Percentiles rank a stretch among this genome's conserved stretches.
Conservation (phyloP, 2,329 filamentous ascomycete genomes). For the Apiospora koreana region DNA sequence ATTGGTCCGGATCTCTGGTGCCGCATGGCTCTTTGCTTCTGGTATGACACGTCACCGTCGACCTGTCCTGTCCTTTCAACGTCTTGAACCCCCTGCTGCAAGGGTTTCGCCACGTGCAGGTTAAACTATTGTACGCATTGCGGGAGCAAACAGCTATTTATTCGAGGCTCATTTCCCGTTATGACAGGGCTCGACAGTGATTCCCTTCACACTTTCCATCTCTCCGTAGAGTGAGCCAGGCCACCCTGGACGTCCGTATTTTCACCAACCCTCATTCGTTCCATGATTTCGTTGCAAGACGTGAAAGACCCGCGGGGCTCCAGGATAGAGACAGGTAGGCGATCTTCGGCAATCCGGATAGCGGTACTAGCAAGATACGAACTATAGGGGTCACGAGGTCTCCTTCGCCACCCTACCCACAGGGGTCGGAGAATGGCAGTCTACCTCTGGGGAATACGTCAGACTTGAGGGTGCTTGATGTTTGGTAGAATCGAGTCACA, state of each 20-base stretch:
- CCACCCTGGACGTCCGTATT: background rate
- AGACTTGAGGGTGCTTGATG: background rate
- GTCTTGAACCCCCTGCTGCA: background rate
- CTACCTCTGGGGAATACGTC: background rate
- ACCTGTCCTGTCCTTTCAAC: background rate
- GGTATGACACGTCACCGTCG: background rate
- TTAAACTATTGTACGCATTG: background rate
- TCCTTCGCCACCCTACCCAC: background rate
- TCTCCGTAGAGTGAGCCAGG: background rate
- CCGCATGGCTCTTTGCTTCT: background rate
- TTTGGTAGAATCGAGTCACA: background rate
- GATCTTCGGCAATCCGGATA: background rate
- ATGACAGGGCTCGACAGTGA: background rate
- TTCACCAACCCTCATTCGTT: background rate
- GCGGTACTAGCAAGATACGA: background rate
- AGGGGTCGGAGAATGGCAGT: background rate
- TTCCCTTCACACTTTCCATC: background rate
- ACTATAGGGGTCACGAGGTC: no score
- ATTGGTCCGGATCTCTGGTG: background rate
- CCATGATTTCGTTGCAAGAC: background rate
- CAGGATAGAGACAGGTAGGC: no score
- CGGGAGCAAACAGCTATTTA: background rate
- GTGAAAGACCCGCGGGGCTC: no score
- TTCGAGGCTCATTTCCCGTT: background rate
- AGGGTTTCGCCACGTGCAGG: background rate